A percentile compares a stretch with the other conserved stretches of the same genome.
Conservation (phyloP, 169 alveolate species). For the Plasmodium sp. region DNA sequence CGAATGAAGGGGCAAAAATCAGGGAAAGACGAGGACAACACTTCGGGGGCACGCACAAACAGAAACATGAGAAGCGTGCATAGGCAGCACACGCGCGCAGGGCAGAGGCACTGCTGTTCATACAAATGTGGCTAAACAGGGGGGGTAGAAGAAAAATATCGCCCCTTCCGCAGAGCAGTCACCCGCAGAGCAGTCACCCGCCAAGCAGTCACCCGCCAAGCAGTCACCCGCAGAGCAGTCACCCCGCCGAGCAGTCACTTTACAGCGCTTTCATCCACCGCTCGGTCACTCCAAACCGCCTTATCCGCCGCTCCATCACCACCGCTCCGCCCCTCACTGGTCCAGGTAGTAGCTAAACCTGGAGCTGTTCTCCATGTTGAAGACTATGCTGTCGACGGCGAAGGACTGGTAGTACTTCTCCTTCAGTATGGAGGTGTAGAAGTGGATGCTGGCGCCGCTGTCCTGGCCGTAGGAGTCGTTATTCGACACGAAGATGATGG, state of each 20-base stretch:
- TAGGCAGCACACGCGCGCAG: background rate
- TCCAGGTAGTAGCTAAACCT: slow-evolving; percentile 20
- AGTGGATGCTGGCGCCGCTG: slow-evolving; percentile 38
- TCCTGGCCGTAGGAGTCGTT: slow-evolving; percentile 56
- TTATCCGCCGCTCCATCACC: too few relatives aligned
- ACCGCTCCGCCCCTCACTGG: background rate
- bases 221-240: too few relatives aligned
- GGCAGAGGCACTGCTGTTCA: background rate
- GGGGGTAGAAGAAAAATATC: too few relatives aligned
- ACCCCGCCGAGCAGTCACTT: background rate
- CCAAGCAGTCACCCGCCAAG: background rate
- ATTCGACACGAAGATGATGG: slow-evolving; percentile 23
- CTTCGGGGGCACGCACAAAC: background rate
- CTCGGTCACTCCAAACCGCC: too few relatives aligned
- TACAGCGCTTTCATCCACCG: too few relatives aligned
- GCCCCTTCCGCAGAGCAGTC: too few relatives aligned
- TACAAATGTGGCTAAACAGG: background rate
- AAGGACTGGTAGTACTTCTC: slow-evolving; percentile 52
- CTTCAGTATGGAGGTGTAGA: slow-evolving; percentile 18
- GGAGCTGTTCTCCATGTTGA: slow-evolving; percentile 22
- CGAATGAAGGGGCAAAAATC: background rate
- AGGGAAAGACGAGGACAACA: background rate
- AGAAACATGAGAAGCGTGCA: background rate
- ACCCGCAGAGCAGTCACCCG: background rate
- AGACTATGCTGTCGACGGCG: slow-evolving; percentile 6